These are phyloP conservation scores for Skeletonema marinoi DNA, from an alignment of 108 stramenopile genomes.

Conservation along the genomic window DNA sequence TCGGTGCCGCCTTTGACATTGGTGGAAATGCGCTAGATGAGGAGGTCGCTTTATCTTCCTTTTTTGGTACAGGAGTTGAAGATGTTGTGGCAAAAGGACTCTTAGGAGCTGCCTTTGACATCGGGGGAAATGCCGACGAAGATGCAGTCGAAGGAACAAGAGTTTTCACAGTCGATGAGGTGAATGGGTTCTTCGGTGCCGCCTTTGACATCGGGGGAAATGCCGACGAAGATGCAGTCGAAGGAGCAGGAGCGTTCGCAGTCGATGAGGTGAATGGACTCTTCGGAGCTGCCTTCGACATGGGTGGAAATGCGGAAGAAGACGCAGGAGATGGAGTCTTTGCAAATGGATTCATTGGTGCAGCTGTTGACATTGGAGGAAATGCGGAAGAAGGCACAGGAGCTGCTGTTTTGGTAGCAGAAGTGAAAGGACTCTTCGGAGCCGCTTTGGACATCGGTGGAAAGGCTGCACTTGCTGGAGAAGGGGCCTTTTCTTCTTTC, in stretches of 20 bases:
- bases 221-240: too few relatives aligned
- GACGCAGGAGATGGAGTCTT: too few relatives aligned
- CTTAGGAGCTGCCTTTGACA: constrained; percentile 2
- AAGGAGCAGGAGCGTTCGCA: too few relatives aligned
- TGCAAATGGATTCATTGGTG: neutral
- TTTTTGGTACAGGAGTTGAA: constrained; percentile 2
- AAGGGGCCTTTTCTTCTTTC: neutral
- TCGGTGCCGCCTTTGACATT: too few relatives aligned
- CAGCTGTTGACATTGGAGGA: constrained; percentile 37
- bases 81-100: constrained; percentile 29
- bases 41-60: neutral
- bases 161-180: constrained; percentile 35
- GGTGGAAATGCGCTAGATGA: too few relatives aligned
- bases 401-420: neutral
- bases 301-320: constrained; percentile 1
- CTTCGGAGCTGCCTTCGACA: neutral
- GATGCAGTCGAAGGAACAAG: too few relatives aligned
- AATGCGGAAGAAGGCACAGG: constrained; percentile 4
- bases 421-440: neutral
- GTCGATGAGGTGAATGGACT: too few relatives aligned
- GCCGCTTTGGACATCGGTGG: constrained; percentile 54
- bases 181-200: too few relatives aligned
- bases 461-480: constrained; percentile 20
- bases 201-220: too few relatives aligned
- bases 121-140: too few relatives aligned